Evolutionary conservation across 306 rosid genomes (phyloP).

Genomic region (Medicago ruthenica): DNA sequence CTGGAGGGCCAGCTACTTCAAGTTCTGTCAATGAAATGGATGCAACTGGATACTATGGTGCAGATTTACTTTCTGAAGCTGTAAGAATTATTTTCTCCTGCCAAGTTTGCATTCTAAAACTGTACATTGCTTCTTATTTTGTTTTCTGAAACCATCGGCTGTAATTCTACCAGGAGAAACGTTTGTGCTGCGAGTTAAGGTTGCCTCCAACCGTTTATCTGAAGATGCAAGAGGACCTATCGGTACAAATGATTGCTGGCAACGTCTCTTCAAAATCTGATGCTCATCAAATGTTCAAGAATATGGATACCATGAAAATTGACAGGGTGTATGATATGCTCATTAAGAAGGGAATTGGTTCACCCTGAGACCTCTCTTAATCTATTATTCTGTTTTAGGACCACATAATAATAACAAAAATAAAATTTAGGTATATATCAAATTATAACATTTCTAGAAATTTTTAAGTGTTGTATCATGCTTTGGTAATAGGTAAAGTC

Average conservation of each 20-base stretch:
- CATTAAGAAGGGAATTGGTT: conserved; percentile 79
- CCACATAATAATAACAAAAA: too few relatives aligned
- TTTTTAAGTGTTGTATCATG: too few relatives aligned
- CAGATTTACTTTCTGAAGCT: too few relatives aligned
- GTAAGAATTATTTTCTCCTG: too few relatives aligned
- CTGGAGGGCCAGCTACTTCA: conserved; percentile 64
- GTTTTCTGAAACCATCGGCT: too few relatives aligned
- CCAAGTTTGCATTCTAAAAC: conserved; percentile 1
- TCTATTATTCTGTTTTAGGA: conserved; percentile 28
- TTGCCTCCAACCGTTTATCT: conserved; percentile 70
- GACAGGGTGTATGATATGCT: conserved; percentile 92
- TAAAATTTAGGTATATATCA: too few relatives aligned
- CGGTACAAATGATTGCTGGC: conserved; percentile 69
- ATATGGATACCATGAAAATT: conserved; percentile 62
- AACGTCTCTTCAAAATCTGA: conserved; percentile 65
- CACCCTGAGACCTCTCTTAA: conserved; percentile 51
- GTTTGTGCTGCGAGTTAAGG: too few relatives aligned
- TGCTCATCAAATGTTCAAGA: conserved; percentile 80
- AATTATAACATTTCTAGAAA: too few relatives aligned
- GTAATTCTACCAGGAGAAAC: too few relatives aligned
- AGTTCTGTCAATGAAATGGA: conserved; percentile 68
- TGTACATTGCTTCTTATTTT: not conserved
- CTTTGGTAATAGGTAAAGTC: too few relatives aligned
- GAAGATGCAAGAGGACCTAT: conserved; percentile 75
- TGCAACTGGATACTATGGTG: conserved; percentile 63